These are phyloP conservation scores for Nemania abortiva DNA, from an alignment of 2,329 filamentous ascomycete genomes.

Conservation along the genomic window DNA sequence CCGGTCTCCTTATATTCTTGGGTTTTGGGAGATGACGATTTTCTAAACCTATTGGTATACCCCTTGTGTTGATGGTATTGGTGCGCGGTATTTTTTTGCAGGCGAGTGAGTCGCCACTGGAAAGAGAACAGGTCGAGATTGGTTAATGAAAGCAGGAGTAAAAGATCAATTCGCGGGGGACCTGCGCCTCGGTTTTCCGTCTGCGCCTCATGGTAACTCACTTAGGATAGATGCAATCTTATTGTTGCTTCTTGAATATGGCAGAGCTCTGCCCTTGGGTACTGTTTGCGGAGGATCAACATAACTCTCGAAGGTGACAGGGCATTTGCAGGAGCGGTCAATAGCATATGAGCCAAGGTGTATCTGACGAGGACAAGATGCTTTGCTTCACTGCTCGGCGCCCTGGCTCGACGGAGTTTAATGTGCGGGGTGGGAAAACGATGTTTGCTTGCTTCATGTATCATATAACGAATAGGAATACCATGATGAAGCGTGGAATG, in stretches of 20 bases:
- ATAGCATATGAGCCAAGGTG: slow-evolving; percentile 20
- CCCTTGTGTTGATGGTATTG: slow-evolving; percentile 38
- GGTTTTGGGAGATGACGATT: slow-evolving; percentile 24
- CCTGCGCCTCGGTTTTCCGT: slow-evolving; percentile 11
- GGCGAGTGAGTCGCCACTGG: slow-evolving; percentile 18
- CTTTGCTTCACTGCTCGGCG: slow-evolving; percentile 26
- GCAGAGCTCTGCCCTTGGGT: slow-evolving; percentile 27
- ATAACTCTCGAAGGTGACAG: slow-evolving; percentile 20
- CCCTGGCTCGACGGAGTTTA: slow-evolving; percentile 40
- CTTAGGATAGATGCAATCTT: slow-evolving; percentile 11
- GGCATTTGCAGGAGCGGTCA: slow-evolving; percentile 12
- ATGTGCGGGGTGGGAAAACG: slow-evolving; percentile 24
- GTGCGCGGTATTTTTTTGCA: slow-evolving; percentile 25
- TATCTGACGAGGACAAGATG: slow-evolving; percentile 32
- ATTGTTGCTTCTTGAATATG: slow-evolving; percentile 32
- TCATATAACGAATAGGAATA: slow-evolving; percentile 42
- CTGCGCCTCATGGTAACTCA: slow-evolving; percentile 7
- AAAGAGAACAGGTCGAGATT: slow-evolving; percentile 16
- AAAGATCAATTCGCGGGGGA: slow-evolving; percentile 13
- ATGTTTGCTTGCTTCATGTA: slow-evolving; percentile 39
- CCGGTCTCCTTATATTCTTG: slow-evolving; percentile 20
- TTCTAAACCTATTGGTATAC: slow-evolving; percentile 47
- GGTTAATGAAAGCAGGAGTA: slow-evolving; percentile 9
- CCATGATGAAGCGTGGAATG: slow-evolving; percentile 32
- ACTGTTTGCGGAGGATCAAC: slow-evolving; percentile 14